Percentiles rank a stretch among this genome's conserved stretches.
phyloP scores from a whole-genome alignment of 2,329 filamentous ascomycete genomes.

The Cytospora mali region DNA sequence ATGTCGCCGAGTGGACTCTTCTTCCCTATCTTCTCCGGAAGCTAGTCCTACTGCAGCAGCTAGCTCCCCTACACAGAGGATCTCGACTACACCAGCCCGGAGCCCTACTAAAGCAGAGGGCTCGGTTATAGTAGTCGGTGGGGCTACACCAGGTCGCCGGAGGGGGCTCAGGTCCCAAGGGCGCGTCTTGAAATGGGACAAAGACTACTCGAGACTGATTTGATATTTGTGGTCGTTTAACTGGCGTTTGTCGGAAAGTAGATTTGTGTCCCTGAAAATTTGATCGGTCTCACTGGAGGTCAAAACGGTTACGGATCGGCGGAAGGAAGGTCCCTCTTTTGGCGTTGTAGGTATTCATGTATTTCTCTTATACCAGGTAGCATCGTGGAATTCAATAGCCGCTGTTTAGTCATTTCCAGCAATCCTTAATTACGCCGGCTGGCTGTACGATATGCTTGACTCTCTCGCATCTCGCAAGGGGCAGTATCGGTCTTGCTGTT shows the following conservation, averaged over 20 bases:
- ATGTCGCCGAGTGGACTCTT: not conserved
- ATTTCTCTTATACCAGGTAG: slow-evolving; percentile 1
- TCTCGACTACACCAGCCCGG: not conserved
- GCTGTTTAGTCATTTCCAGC: not conserved
- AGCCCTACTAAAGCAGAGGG: too few species aligned
- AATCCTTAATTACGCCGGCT: not conserved
- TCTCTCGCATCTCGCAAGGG: not conserved
- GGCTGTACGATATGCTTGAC: not conserved
- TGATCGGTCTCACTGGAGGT: not conserved
- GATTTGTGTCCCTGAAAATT: not conserved
- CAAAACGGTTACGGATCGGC: not conserved
- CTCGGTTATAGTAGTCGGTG: too few species aligned
- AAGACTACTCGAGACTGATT: not conserved
- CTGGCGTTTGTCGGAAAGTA: slow-evolving; percentile 8
- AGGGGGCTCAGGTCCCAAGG: not conserved
- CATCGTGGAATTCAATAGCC: not conserved
- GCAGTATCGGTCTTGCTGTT: not conserved
- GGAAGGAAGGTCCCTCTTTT: not conserved
- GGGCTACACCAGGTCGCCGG: not conserved
- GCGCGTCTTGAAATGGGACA: not conserved
- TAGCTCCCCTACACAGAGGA: too few species aligned
- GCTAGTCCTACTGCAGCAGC: not conserved
- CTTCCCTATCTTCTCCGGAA: not conserved
- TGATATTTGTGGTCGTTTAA: not conserved
- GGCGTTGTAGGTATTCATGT: not conserved